Base-by-base conservation (phyloP, 23 red algal genomes). In the Gracilaria domingensis region DNA sequence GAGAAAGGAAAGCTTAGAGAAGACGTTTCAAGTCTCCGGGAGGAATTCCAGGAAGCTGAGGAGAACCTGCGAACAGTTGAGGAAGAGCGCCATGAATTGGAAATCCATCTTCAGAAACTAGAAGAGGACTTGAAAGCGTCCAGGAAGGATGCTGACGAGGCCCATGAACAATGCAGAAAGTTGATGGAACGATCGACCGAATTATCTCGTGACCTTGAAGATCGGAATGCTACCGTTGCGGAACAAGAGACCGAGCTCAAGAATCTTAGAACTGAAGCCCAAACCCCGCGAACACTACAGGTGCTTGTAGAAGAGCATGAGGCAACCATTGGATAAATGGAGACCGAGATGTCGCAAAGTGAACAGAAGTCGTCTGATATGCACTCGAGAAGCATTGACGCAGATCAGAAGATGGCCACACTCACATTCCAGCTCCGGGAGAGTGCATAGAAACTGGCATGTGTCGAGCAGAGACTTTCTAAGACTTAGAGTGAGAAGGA, bases 371-470 rank as follows among this genome's bases (percentile, higher is more conserved):
- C 83, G 23, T 53, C 44, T 21, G 66, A 75, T 23, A 72, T 72
- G 4, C 61, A 87, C 1, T 87, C 83, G 37, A 48, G 67, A 24
- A 87, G 83, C 47, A 33, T 74, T 34, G 83, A 87, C 21, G 62
- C 67, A 28, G 83, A 66, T 26, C 62, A 71, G 62, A 28, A 61
- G 38, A 74, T 87, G 7, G 83, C 83, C 21, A 30, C 62, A 29
- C 38, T 87, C 8, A 50, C 45, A 13, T 30, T 16, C 13, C 58
- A 87, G 28, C 83, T 87, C 7, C 53, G 66, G 25, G 61, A 87
- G 60, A 36, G n/a, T 32, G 38, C 54, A 32, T 64, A 75, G 34
- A 37, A 16, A 17, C 55, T 36, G 4, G 30, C 32, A 54, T 72
- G 40, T 12, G 34, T 28, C 23, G 66, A 72, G 38, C 35, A 40